These are phyloP conservation scores for Myochromella boudieri DNA, from an alignment of 768 basidiomycete species.

Conservation along the genomic window DNA sequence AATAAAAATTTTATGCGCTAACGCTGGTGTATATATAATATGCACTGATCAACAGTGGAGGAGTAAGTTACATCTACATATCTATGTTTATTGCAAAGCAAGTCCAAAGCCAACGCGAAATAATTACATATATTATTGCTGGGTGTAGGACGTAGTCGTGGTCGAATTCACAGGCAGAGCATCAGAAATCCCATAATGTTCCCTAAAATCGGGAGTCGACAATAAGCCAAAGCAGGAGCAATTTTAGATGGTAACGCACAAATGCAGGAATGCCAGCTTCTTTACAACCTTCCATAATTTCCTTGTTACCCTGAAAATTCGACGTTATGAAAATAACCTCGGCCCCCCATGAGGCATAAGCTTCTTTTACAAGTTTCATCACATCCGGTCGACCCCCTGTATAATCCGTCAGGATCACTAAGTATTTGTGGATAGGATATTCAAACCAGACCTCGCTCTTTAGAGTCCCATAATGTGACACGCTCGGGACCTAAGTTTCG, in stretches of 20 bases:
- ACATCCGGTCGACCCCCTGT: conserved; percentile 70
- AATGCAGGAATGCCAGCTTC: conserved; percentile 67
- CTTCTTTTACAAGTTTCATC: conserved; percentile 75
- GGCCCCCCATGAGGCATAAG: conserved; percentile 74
- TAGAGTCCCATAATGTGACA: conserved; percentile 78
- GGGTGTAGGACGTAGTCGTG: too few relatives aligned
- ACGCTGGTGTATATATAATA: background rate
- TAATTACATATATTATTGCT: too few relatives aligned
- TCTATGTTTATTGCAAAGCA: too few relatives aligned
- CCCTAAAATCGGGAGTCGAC: conserved; percentile 33
- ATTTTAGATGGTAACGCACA: conserved; percentile 39
- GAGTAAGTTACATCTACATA: too few relatives aligned
- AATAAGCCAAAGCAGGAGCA: conserved; percentile 1
- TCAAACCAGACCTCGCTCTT: conserved; percentile 47
- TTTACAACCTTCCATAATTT: conserved; percentile 84
- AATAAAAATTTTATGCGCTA: background rate
- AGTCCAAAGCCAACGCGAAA: too few relatives aligned
- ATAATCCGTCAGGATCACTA: too few relatives aligned
- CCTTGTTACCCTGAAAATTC: conserved; percentile 72
- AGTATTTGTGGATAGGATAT: background rate
- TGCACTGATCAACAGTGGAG: too few relatives aligned
- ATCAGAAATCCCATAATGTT: conserved; percentile 73
- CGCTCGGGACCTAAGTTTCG: conserved; percentile 69
- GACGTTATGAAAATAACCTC: conserved; percentile 86
- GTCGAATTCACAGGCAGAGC: too few relatives aligned